These are phyloP conservation scores for Saitozyma sp. DNA, from an alignment of 768 basidiomycete species.

Conservation along the genomic window DNA sequence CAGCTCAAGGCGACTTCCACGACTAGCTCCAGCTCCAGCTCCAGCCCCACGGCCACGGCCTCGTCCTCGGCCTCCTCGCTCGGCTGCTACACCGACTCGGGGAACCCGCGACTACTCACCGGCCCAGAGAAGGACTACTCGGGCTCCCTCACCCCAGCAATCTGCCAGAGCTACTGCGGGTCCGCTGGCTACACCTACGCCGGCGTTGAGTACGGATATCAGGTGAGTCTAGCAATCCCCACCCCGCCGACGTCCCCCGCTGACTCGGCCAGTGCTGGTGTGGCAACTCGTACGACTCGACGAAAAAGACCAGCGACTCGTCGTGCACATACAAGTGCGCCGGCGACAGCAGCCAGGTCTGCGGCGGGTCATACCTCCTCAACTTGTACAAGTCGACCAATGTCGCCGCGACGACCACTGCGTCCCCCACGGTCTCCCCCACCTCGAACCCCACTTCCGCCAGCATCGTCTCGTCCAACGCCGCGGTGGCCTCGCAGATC, in stretches of 20 bases:
- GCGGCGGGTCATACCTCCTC: constrained; percentile 24
- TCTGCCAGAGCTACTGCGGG: constrained; percentile 10
- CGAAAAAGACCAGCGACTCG: constrained; percentile 8
- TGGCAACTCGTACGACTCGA: constrained; percentile 13
- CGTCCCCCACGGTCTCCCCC: not conserved
- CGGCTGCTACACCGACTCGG: constrained; percentile 6
- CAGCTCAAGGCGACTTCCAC: not conserved
- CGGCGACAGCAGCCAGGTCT: constrained; percentile 15
- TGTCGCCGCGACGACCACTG: not conserved
- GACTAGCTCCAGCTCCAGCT: constrained; percentile 1
- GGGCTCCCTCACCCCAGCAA: constrained; percentile 4
- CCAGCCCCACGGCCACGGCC: no score
- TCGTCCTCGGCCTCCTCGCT: not conserved
- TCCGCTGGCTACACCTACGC: constrained; percentile 3
- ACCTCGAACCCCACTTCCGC: not conserved
- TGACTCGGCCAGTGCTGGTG: constrained; percentile 26
- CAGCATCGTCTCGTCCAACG: not conserved
- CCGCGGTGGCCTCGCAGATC: constrained; percentile 5
- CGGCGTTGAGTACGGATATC: constrained; percentile 7
- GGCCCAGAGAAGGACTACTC: constrained; percentile 1
- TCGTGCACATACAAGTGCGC: constrained; percentile 18
- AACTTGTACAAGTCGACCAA: constrained; percentile 7
- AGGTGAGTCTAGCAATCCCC: constrained; percentile 8
- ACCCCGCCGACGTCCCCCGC: not conserved
- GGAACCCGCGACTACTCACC: not conserved